Evolutionary conservation across 805 yeast genomes (phyloP), one percentile per base, ranked within the genome.

Genomic region (baker's yeast (Saccharomyces cerevisiae)): DNA sequence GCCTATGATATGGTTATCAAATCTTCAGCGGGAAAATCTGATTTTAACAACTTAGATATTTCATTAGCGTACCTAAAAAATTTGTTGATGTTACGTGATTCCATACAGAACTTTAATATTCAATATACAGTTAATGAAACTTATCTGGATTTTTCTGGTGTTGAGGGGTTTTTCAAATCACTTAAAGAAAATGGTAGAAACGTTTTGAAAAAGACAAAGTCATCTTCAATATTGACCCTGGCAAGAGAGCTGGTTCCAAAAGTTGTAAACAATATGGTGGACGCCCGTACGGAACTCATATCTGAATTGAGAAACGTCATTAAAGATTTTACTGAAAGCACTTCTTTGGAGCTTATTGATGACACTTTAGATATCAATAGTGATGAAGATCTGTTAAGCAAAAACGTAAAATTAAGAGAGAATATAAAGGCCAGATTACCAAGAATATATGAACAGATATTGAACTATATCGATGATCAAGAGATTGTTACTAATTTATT

Each of bases 191-290:
- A 58, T n/a, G 51, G 51, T 28, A 47, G 32, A 32, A 48, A 36
- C 10, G 43, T 36, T 13, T 36, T 54, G 21, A 52, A 53, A 31
- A 43, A 52, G 17, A 52, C 46, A 43, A 52, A 54, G 6, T 48
- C 53, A 32, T 64, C 58, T 46, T 62, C 67, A 55, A 61, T 82
- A 28, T 62, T 80, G 52, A 76, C 76, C 49, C 64, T 84, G 36
- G 87, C 85, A 2, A 75, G 79, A 58, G 88, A 83, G 27, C 77
- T 88, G 0, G 87, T 85, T 1, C 97, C 96, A 0, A 83, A 79
- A 58, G 89, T 89, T 13, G 85, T 87, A 13, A 84, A 82, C 61
- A 85, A 88, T 65, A 85, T 85, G 87, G 79, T 84, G 48, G 97
- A 91, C 70, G 94, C 85, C 1, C 75, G 82, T 56, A 70, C 72